Evolutionary conservation across 345 rosid genomes (phyloP).

Genomic region (Ceriops tagal): DNA sequence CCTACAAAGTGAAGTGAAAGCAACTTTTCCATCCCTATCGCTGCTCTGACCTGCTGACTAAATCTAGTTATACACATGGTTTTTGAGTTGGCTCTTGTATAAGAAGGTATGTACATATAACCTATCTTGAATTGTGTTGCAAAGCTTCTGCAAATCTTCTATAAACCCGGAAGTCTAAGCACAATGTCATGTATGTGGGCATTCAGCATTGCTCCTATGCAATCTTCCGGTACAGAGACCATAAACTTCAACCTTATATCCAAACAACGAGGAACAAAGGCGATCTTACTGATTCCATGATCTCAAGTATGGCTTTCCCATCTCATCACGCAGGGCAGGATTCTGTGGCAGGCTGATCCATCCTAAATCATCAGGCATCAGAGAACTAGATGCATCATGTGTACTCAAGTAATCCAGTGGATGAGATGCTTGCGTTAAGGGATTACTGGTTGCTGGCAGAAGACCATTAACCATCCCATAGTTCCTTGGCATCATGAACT

Average conservation of each 20-base stretch:
- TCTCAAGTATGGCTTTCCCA: conserved; percentile 70
- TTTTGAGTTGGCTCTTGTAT: conserved; percentile 45
- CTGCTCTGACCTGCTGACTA: conserved; percentile 25
- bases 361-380: conserved; percentile 61
- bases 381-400: conserved; percentile 47
- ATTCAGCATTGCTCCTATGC: conserved; percentile 11
- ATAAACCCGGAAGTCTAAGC: conserved; percentile 18
- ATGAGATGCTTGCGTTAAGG: conserved; percentile 43
- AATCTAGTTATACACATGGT: conserved; percentile 44
- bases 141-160: conserved; percentile 19
- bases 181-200: conserved; percentile 10
- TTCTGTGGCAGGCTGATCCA: conserved; percentile 77
- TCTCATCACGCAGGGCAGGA: conserved; percentile 34
- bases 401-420: conserved; percentile 61
- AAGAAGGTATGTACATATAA: conserved; percentile 47
- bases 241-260: neutral
- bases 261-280: neutral
- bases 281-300: conserved; percentile 67
- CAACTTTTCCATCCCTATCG: conserved; percentile 21
- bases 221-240: conserved; percentile 1
- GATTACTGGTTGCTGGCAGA: conserved; percentile 39
- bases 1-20: conserved; percentile 27
- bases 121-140: conserved; percentile 32
- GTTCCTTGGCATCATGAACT: conserved; percentile 55
- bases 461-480: conserved; percentile 52